These are phyloP conservation scores for Xenoacremonium recifei DNA, from an alignment of 2,329 filamentous ascomycete species.

Conservation along the genomic window DNA sequence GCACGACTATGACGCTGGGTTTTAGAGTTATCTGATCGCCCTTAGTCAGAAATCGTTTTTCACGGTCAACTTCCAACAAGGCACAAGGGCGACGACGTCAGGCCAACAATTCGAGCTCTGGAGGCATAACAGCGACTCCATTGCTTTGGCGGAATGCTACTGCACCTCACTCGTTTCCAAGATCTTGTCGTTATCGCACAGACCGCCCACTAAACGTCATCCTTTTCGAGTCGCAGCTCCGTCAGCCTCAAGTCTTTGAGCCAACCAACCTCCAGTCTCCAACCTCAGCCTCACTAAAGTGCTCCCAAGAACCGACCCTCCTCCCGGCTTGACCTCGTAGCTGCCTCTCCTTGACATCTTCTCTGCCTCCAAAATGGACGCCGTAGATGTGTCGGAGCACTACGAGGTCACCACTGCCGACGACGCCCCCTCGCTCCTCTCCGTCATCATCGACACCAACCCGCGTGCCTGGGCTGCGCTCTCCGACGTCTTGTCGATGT, in stretches of 20 bases:
- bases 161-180: no score
- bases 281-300: background rate
- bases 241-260: conserved; percentile 11
- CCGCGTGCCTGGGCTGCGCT: conserved; percentile 89
- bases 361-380: conserved; percentile 43
- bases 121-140: no score
- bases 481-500: conserved; percentile 71
- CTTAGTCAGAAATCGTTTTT: no score
- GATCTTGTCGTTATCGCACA: conserved; percentile 3
- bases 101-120: no score
- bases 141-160: no score
- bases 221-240: conserved; percentile 2
- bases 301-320: background rate
- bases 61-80: no score
- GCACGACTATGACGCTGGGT: background rate
- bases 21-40: no score
- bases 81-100: no score
- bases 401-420: conserved; percentile 55
- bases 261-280: background rate
- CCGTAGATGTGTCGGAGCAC: conserved; percentile 58
- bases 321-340: conserved; percentile 30
- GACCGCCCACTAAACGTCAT: conserved; percentile 1
- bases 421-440: conserved; percentile 76
- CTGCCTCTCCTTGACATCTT: conserved; percentile 22
- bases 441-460: conserved; percentile 93